Base-by-base conservation (phyloP, 2,329 filamentous ascomycete species). In the Alternaria gansuensis region DNA sequence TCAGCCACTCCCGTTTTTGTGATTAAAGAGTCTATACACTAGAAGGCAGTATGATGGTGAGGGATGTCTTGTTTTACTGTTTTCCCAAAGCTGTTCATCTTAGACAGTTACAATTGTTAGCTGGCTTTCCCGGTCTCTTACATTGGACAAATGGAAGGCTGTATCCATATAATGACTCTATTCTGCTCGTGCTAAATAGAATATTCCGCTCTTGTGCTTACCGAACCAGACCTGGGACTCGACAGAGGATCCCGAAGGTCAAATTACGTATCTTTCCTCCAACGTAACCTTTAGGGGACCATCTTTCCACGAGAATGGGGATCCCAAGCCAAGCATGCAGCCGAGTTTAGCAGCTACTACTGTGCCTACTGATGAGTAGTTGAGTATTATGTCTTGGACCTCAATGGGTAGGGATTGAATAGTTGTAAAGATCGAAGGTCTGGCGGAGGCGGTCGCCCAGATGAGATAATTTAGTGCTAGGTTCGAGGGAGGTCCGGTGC, bases 301-400 rank as follows among this genome's bases (percentile, higher is more conserved):
- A 44, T 62, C 51, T 49, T 52, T 60, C 56, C 59, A 62, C 31
- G 34, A 62, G 52, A 56, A 60, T 33, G 48, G 56, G 21, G 59
- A 59, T 45, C 46, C 51, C 33, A 62, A 44, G 48, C 59, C 46
- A 45, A 62, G 56, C 46, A 59, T 26, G 45, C 59, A 62, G 51
- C 56, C 59, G 36, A 56, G 13, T 59, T 50, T 56, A 46, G 59
- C 51, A 56, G 40, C 56, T 50, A 21, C 17, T 54, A 59, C 56
- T 54, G 56, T 59, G 23, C 56, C 56, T 24, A 53, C 23, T 13
- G 51, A 55, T 37, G 39, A 40, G 33, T 59, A 56, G 13, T 56
- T 28, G 23, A 62, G 36, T 55, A 59, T 46, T 33, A 53, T 45
- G 28, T 62, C 41, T 45, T 60, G 46, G 48, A 56, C 21, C 34